Evolutionary conservation across 805 yeast genomes (phyloP).

Genomic region (Ogataea dorogensis): DNA sequence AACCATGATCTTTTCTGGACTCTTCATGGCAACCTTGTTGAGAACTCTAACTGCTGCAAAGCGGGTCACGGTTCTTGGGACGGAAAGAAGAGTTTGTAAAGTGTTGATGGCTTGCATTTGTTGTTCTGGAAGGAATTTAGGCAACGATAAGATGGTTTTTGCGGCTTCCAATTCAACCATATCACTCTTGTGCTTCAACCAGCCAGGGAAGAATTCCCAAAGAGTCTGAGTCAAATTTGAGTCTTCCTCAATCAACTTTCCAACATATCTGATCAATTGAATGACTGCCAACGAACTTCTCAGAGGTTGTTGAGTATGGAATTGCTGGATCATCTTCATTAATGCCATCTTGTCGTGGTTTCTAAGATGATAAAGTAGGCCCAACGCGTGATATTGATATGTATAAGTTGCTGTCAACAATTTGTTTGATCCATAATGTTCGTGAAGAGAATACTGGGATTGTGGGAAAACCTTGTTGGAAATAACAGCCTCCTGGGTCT

Average conservation of each 20-base stretch:
- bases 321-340: constrained; percentile 82
- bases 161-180: constrained; percentile 92
- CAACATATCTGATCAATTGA: constrained; percentile 79
- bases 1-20: constrained; percentile 73
- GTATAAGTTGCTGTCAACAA: constrained; percentile 71
- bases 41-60: constrained; percentile 92
- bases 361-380: constrained; percentile 81
- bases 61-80: constrained; percentile 85
- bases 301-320: constrained; percentile 55
- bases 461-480: constrained; percentile 55
- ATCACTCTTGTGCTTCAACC: constrained; percentile 79
- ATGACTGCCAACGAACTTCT: constrained; percentile 81
- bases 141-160: constrained; percentile 60
- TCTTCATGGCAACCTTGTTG: constrained; percentile 76
- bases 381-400: constrained; percentile 95
- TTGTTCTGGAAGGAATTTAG: constrained; percentile 59
- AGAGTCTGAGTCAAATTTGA: constrained; percentile 57
- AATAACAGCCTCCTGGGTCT: constrained; percentile 85
- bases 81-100: constrained; percentile 73
- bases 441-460: constrained; percentile 51
- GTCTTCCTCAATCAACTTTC: constrained; percentile 71
- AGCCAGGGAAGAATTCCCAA: constrained; percentile 62
- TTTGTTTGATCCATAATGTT: constrained; percentile 52
- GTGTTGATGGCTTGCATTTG: constrained; percentile 69
- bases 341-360: constrained; percentile 93